Evolutionary conservation across 192 early-diverging fungal genomes (phyloP).

Genomic region (Coemansia javaensis): DNA sequence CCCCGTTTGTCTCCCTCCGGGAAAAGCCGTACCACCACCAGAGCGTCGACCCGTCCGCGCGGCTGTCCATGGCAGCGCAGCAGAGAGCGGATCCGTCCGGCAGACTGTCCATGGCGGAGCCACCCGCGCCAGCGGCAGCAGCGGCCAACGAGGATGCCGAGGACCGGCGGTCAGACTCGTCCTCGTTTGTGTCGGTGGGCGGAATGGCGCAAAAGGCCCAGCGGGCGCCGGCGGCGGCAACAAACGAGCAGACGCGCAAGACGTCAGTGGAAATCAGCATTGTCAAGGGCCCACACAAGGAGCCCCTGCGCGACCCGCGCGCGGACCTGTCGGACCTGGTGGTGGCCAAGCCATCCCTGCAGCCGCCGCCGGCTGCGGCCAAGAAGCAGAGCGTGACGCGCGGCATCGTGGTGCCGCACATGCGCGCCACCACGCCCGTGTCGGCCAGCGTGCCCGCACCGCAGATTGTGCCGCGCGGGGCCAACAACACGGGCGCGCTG

Average conservation of each 20-base stretch:
- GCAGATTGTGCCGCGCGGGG: constrained; percentile 13
- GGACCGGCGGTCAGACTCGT: background rate
- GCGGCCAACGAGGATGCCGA: background rate
- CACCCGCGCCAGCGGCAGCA: background rate
- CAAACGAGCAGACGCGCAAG: background rate
- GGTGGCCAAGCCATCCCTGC: background rate
- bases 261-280: constrained; percentile 28
- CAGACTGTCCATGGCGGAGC: too few species aligned
- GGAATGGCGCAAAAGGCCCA: too few species aligned
- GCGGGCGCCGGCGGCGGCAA: too few species aligned
- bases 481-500: background rate
- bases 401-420: constrained; percentile 27
- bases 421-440: constrained; percentile 37
- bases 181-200: constrained; percentile 5
- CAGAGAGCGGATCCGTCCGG: too few species aligned
- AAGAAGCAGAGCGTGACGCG: constrained; percentile 2
- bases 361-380: background rate
- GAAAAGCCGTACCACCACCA: too few species aligned
- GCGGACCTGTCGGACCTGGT: constrained; percentile 30
- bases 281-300: constrained; percentile 18
- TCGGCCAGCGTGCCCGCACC: constrained; percentile 33
- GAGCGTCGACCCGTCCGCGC: too few species aligned
- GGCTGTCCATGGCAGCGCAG: too few species aligned
- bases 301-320: constrained; percentile 36
- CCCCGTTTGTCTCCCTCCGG: too few species aligned